phyloP scores from a whole-genome alignment of 192 early-diverging fungal genomes.

The Backusella psychrophila region DNA sequence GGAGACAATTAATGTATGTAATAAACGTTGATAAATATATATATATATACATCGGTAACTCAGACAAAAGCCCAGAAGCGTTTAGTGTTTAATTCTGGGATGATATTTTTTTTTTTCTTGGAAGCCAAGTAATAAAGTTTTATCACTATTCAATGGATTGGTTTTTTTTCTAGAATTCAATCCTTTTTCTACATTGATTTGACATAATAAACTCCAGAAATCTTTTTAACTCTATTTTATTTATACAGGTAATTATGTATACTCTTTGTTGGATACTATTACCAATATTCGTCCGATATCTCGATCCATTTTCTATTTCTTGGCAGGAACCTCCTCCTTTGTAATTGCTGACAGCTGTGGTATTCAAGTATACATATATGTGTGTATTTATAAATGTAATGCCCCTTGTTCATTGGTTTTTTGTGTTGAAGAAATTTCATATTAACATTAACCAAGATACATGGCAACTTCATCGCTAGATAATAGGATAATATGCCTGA shows the following conservation, averaged over 20 bases:
- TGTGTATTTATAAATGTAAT: neutral
- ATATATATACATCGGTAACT: neutral
- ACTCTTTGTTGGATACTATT: neutral
- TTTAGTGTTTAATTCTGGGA: neutral
- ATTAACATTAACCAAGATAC: too few relatives aligned
- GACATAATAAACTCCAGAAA: neutral
- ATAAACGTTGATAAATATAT: neutral
- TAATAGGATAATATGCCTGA: neutral
- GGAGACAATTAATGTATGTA: neutral
- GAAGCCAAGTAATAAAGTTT: neutral
- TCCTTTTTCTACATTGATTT: neutral
- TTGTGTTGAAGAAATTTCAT: neutral
- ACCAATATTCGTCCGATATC: neutral
- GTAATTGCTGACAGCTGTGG: neutral
- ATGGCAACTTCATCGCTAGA: too few relatives aligned
- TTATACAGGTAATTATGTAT: neutral
- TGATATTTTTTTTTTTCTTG: neutral
- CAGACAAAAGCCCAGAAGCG: neutral
- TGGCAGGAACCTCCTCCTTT: neutral
- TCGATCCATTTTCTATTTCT: neutral
- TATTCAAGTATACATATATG: neutral
- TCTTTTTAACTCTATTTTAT: neutral
- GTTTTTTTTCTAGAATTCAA: too few relatives aligned
- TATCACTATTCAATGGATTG: neutral
- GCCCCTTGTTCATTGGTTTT: neutral